A percentile compares a stretch with the other conserved stretches of the same genome.
phyloP scores from a whole-genome alignment of 768 basidiomycete species.

The Tylopilus subfusipes region DNA sequence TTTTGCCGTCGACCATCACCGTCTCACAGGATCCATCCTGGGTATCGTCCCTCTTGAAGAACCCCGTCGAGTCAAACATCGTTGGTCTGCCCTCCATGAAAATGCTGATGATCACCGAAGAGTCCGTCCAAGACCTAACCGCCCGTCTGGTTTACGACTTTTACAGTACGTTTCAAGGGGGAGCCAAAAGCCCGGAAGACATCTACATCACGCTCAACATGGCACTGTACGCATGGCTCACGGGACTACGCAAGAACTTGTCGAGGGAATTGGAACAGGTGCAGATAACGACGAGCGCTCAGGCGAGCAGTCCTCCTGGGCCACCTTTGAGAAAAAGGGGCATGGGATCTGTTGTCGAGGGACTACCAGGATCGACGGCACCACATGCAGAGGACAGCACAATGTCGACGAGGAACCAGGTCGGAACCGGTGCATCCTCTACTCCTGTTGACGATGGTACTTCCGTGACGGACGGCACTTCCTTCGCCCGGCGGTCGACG shows the following conservation, averaged over 20 bases:
- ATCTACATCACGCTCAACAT: slow-evolving; percentile 87
- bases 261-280: slow-evolving; percentile 76
- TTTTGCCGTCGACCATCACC: slow-evolving; percentile 38
- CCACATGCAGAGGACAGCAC: slow-evolving; percentile 9
- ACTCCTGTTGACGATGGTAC: slow-evolving; percentile 10
- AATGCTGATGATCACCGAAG: slow-evolving; percentile 76
- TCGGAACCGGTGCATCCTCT: neutral
- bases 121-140: slow-evolving; percentile 39
- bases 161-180: slow-evolving; percentile 62
- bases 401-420: slow-evolving; percentile 7
- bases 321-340: slow-evolving; percentile 37
- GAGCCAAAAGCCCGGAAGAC: slow-evolving; percentile 58
- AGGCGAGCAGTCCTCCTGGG: slow-evolving; percentile 31
- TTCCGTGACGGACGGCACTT: neutral
- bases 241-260: slow-evolving; percentile 69
- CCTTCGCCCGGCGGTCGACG: slow-evolving; percentile 9
- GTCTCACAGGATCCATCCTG: slow-evolving; percentile 48
- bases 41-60: slow-evolving; percentile 57
- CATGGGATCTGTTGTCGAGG: slow-evolving; percentile 9
- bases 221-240: slow-evolving; percentile 78
- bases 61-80: slow-evolving; percentile 66
- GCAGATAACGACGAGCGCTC: slow-evolving; percentile 53
- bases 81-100: slow-evolving; percentile 80
- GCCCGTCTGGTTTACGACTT: slow-evolving; percentile 63
- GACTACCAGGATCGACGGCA: neutral